Base-by-base conservation (phyloP, 75 land plant species). In the Sequoia sempervirens region DNA sequence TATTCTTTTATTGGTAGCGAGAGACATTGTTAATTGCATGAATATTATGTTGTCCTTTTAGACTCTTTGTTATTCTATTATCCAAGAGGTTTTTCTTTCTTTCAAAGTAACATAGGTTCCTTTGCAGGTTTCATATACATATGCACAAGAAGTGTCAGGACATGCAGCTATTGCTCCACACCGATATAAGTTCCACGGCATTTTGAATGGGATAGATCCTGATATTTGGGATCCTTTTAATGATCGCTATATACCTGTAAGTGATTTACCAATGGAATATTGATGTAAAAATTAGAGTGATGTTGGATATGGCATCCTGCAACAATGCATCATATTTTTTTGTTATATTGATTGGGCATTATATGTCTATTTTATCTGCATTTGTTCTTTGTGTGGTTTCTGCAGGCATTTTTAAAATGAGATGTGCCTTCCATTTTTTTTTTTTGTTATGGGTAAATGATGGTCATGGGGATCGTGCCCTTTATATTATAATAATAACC, bases 191-290 rank as follows among this genome's bases (percentile, higher is more conserved):
- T 96, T 96, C 80, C 93, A 93, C 81, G 98, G 98, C 2, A 96
- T 96, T 68, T 28, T 93, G 82, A 96, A 96, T 90, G 98, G 98
- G 30, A 96, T 96, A 84, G 98, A 96, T 81, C 93, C 86, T 14
- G 95, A 96, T 82, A 96, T 96, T 78, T 96, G 98, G 98, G 98
- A 96, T 81, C 98, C 98, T 12, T 93, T 76, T 81, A 92, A 91
- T 83, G 97, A 96, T 81, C 90, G 89, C 8, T 90, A 88, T 72
- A 90, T 96, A 64, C 97, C 98, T 83, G 98, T 96, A 89, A 85
- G 97, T 86, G 18, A 17, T 20, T 41, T 50, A 68, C 69, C 53
- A 5, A 52, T 17, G 37, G 36, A 70, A 12, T 14, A 30, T 30
- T 10, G 12, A 10, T 30, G 3, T 70, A 30, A 70, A 32, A 70